phyloP scores from a whole-genome alignment of 805 yeast genomes.

The Metahyphopichia silvanorum region DNA sequence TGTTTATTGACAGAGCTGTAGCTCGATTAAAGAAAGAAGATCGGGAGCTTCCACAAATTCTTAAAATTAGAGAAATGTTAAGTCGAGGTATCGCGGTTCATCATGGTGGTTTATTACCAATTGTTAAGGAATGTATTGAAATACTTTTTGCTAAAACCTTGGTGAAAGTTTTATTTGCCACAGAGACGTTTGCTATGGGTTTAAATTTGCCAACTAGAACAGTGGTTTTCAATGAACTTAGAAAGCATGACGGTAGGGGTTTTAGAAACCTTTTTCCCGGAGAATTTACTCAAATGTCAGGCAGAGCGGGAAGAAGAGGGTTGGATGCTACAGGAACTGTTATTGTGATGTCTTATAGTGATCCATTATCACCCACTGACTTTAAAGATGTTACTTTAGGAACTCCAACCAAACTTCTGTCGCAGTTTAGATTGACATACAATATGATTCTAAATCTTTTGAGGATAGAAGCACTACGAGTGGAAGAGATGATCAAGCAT shows the following conservation, averaged over 20 bases:
- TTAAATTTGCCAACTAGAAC: constrained; percentile 95
- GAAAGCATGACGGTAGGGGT: constrained; percentile 87
- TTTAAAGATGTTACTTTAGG: constrained; percentile 86
- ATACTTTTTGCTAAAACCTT: constrained; percentile 83
- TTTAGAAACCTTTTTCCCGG: constrained; percentile 87
- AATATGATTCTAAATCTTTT: constrained; percentile 90
- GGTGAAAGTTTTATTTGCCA: constrained; percentile 89
- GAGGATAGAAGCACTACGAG: constrained; percentile 89
- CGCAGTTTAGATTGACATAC: constrained; percentile 92
- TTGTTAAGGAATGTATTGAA: constrained; percentile 90
- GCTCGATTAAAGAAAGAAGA: constrained; percentile 87
- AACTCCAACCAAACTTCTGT: constrained; percentile 80
- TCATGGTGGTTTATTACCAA: constrained; percentile 91
- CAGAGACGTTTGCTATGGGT: constrained; percentile 99
- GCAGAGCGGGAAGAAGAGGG: constrained; percentile 98
- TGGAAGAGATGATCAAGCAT: constrained; percentile 97
- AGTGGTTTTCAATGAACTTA: constrained; percentile 79
- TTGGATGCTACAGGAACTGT: constrained; percentile 92
- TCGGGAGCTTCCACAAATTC: constrained; percentile 87
- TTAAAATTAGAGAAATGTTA: constrained; percentile 75
- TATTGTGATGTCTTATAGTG: constrained; percentile 79
- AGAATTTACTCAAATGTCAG: constrained; percentile 98
- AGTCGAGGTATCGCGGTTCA: constrained; percentile 94
- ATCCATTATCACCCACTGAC: constrained; percentile 53
- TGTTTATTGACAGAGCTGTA: constrained; percentile 89